A percentile compares a stretch with the other conserved stretches of the same genome.
phyloP scores from a whole-genome alignment of 768 basidiomycete species.

The Lepiota venenata region DNA sequence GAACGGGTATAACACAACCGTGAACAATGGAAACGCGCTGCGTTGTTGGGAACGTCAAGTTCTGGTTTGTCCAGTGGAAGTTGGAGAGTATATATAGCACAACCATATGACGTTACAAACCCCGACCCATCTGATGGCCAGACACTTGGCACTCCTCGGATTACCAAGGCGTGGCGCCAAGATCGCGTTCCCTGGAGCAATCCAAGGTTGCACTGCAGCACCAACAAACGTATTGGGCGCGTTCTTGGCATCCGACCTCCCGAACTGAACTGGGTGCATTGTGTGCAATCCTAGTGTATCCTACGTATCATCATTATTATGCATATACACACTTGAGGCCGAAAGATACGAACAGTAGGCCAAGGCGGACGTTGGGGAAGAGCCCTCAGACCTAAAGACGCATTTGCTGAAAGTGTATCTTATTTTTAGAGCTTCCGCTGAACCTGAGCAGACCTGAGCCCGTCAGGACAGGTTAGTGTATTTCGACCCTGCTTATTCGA shows the following conservation, averaged over 20 bases:
- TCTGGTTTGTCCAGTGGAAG: neutral
- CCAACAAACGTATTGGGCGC: no score
- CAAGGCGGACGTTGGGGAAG: no score
- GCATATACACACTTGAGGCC: no score
- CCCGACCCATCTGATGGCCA: neutral
- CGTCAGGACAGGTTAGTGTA: neutral
- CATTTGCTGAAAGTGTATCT: neutral
- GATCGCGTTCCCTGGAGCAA: neutral
- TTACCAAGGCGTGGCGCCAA: neutral
- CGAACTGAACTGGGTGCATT: no score
- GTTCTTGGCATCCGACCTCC: no score
- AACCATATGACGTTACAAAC: neutral
- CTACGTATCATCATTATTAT: no score
- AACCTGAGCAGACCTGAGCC: neutral
- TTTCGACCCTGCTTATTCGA: neutral
- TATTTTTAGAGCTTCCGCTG: neutral
- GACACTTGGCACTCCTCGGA: neutral
- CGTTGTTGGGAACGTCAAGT: conserved; percentile 12
- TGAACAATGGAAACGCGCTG: conserved; percentile 6
- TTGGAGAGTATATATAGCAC: neutral
- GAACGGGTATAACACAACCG: conserved; percentile 1
- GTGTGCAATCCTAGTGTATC: no score
- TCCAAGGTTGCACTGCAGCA: no score
- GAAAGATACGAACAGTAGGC: no score
- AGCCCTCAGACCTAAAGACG: neutral